These are phyloP conservation scores for Diplocarpon rosae DNA, from an alignment of 2,329 filamentous ascomycete genomes.

Conservation along the genomic window DNA sequence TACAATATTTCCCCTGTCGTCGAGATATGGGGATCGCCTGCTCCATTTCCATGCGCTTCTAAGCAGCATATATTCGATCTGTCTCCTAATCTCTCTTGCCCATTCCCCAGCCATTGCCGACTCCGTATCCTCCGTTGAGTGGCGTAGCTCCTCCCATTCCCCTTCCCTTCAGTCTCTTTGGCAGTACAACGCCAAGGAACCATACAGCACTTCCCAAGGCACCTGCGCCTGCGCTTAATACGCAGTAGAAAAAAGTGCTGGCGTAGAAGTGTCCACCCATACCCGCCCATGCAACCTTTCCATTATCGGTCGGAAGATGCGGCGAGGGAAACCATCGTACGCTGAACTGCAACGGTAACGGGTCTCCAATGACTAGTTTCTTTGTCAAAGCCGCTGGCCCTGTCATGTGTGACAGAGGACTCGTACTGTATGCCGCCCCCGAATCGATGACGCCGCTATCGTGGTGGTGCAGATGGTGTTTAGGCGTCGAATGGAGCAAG, in stretches of 20 bases:
- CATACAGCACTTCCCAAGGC: conserved; percentile 43
- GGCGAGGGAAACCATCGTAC: conserved; percentile 81
- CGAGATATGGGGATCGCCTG: too few species aligned
- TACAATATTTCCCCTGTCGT: too few species aligned
- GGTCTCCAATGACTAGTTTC: conserved; percentile 76
- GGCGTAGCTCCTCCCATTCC: conserved; percentile 22
- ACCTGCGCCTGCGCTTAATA: conserved; percentile 48
- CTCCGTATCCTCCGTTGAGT: conserved; percentile 17
- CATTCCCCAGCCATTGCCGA: conserved; percentile 17
- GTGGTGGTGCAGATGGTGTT: conserved; percentile 50
- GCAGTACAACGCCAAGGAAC: conserved; percentile 49
- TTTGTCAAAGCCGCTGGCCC: conserved; percentile 39
- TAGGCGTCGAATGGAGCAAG: conserved; percentile 57
- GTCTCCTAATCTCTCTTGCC: conserved; percentile 12
- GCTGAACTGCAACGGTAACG: conserved; percentile 65
- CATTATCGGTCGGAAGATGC: conserved; percentile 55
- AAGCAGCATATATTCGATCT: too few species aligned
- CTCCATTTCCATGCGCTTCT: too few species aligned
- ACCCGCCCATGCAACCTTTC: conserved; percentile 52
- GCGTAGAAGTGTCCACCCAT: conserved; percentile 54
- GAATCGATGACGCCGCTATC: conserved; percentile 76
- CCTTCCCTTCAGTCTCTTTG: conserved; percentile 28
- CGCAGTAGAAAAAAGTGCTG: conserved; percentile 50
- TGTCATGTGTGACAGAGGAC: conserved; percentile 49
- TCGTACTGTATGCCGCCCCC: conserved; percentile 76